These are phyloP conservation scores for Alternaria triticina DNA, from an alignment of 2,329 filamentous ascomycete species.

Conservation along the genomic window DNA sequence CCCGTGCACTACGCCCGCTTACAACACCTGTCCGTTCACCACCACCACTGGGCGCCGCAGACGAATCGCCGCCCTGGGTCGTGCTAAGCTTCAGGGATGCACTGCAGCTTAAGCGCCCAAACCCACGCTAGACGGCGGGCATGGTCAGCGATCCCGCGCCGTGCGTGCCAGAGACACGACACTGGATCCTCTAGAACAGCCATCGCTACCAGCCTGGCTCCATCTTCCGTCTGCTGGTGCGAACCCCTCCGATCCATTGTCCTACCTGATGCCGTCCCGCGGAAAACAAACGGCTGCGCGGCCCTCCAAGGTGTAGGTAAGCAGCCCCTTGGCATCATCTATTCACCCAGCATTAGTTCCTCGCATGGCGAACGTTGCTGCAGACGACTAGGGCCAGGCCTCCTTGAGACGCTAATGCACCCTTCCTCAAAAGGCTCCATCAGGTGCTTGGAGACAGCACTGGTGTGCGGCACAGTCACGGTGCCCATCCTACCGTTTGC, in stretches of 20 bases:
- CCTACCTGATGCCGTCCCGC: background rate
- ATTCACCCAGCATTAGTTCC: slow-evolving; percentile 10
- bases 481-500: slow-evolving; percentile 26
- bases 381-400: slow-evolving; percentile 16
- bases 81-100: slow-evolving; percentile 13
- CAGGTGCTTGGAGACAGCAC: slow-evolving; percentile 26
- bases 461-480: slow-evolving; percentile 16
- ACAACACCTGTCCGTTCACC: slow-evolving; percentile 18
- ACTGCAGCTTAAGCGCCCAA: slow-evolving; percentile 23
- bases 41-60: slow-evolving; percentile 10
- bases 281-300: background rate
- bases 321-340: slow-evolving; percentile 3
- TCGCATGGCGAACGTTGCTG: slow-evolving; percentile 15
- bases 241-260: background rate
- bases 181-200: slow-evolving; percentile 16
- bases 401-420: slow-evolving; percentile 31
- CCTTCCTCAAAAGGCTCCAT: slow-evolving; percentile 21
- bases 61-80: slow-evolving; percentile 11
- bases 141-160: slow-evolving; percentile 15
- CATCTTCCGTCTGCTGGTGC: background rate
- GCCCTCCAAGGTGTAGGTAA: background rate
- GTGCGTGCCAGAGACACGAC: slow-evolving; percentile 19
- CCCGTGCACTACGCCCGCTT: slow-evolving; percentile 12
- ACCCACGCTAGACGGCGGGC: slow-evolving; percentile 10
- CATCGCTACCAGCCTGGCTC: background rate